Evolutionary conservation across 306 rosid species (phyloP), one percentile per base, ranked within the genome.

Genomic region (Fragaria vesca): DNA sequence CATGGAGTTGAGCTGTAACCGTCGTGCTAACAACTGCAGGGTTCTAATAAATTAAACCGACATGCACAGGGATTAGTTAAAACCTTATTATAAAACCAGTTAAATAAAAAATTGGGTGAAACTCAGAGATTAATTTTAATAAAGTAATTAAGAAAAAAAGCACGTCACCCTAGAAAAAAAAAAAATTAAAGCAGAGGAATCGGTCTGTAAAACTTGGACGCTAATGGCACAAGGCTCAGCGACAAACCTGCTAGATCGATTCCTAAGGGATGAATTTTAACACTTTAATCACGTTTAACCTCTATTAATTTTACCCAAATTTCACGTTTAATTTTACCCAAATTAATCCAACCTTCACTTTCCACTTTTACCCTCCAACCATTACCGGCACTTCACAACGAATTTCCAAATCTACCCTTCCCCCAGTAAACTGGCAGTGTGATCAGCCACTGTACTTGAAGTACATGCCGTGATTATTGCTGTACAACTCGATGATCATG

Each of bases 181-280:
- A 69, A 79, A 81, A 81, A 67, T 60, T 55, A 74, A 63, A 65
- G 83, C 86, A 68, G 66, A 73, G 75, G 80, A 85, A 80, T 73
- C 81, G 78, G 86, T 77, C 72, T 71, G 88, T 69, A 15, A 45
- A 45, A 62, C 68, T 73, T 80, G 85, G 89, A 83, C 79, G 82
- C 74, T 76, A 76, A 82, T 80, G 63, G 87, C 85, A 85, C 74
- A 67, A 80, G 45, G 57, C 83, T 54, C 79, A 82, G 85, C 95
- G 87, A 85, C 75, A 85, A 85, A 83, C 78, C 82, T 80, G 91
- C 84, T 74, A 34, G 82, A 85, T 85, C 88, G 82, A 69, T 81
- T 74, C 84, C 81, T 75, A 32, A 81, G 86, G 84, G 32, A 69
- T 82, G 79, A 79, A 85, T 76, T 80, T 79, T 46, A 57, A 80